Evolutionary conservation across 441 rosid genomes (phyloP).

Genomic region (Isatis lusitanica): DNA sequence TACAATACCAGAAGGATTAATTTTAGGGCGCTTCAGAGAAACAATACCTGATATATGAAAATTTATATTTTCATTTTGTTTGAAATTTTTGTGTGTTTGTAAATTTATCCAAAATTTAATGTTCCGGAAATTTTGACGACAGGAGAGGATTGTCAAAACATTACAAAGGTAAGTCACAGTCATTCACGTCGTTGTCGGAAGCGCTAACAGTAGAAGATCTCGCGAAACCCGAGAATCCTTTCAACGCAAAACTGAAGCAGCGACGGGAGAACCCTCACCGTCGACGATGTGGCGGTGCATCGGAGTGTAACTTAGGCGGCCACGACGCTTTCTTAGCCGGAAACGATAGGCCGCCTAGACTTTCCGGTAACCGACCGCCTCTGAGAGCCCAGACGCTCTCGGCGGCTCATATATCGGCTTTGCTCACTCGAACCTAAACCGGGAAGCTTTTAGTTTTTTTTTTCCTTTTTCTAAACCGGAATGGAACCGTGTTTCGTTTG

Average conservation of each 20-base stretch:
- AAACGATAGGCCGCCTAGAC: conserved; percentile 27
- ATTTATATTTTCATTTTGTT: neutral
- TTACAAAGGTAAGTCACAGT: conserved; percentile 46
- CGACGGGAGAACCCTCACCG: conserved; percentile 28
- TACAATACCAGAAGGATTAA: neutral
- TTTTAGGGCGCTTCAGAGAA: neutral
- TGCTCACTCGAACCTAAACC: conserved; percentile 35
- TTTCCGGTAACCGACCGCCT: conserved; percentile 27
- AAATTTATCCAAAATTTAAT: neutral
- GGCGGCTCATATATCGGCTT: conserved; percentile 35
- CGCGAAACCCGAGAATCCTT: conserved; percentile 42
- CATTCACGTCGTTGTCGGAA: conserved; percentile 35
- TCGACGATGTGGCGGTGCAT: conserved; percentile 34
- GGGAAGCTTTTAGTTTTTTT: neutral
- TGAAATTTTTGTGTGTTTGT: neutral
- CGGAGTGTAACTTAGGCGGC: conserved; percentile 19
- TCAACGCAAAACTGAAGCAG: conserved; percentile 40
- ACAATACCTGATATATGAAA: neutral
- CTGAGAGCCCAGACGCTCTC: conserved; percentile 36
- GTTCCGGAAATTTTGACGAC: neutral
- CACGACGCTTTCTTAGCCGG: conserved; percentile 24
- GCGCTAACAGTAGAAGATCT: conserved; percentile 37
- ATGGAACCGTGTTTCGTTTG: conserved; percentile 13
- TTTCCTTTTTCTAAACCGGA: conserved; percentile 4
- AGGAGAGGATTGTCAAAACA: conserved; percentile 44